Conservation (phyloP, 2,329 filamentous ascomycete genomes). For the Cladophialophora carrionii region DNA sequence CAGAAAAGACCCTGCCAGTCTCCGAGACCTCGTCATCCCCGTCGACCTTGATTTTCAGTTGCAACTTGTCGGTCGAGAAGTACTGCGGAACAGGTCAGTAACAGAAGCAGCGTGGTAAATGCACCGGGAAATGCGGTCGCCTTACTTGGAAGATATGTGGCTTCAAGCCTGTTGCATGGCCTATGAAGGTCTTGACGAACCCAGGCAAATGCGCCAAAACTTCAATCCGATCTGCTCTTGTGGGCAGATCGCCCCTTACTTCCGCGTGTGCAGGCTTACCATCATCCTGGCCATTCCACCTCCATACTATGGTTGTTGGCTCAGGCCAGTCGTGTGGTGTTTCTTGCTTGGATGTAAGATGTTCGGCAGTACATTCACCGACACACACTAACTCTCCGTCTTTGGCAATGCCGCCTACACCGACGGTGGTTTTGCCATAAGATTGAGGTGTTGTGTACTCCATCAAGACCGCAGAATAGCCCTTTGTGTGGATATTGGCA, state of each 20-base stretch:
- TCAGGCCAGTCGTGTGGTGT: conserved; percentile 84
- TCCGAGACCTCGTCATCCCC: conserved; percentile 78
- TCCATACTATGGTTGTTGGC: conserved; percentile 72
- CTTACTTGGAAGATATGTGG: conserved; percentile 96
- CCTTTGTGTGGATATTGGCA: conserved; percentile 83
- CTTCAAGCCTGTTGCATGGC: conserved; percentile 84
- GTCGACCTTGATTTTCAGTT: conserved; percentile 81
- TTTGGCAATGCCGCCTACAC: conserved; percentile 76
- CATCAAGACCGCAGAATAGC: conserved; percentile 89
- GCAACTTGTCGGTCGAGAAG: conserved; percentile 65
- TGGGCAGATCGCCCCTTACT: conserved; percentile 69
- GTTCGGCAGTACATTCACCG: conserved; percentile 67
- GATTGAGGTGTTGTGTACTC: conserved; percentile 92
- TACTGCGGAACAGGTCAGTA: conserved; percentile 59
- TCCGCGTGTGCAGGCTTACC: conserved; percentile 71
- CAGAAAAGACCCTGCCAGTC: conserved; percentile 76
- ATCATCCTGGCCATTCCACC: conserved; percentile 76
- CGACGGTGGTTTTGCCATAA: conserved; percentile 83
- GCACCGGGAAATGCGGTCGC: not conserved
- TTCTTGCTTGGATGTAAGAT: conserved; percentile 72
- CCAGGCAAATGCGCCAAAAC: conserved; percentile 95
- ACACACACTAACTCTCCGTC: conserved; percentile 79
- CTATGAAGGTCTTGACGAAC: conserved; percentile 93
- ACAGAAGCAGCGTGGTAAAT: not conserved
- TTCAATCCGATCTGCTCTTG: conserved; percentile 79